Base-by-base conservation (phyloP, 176 grass and related monocot genomes). In the Musa acuminata region DNA sequence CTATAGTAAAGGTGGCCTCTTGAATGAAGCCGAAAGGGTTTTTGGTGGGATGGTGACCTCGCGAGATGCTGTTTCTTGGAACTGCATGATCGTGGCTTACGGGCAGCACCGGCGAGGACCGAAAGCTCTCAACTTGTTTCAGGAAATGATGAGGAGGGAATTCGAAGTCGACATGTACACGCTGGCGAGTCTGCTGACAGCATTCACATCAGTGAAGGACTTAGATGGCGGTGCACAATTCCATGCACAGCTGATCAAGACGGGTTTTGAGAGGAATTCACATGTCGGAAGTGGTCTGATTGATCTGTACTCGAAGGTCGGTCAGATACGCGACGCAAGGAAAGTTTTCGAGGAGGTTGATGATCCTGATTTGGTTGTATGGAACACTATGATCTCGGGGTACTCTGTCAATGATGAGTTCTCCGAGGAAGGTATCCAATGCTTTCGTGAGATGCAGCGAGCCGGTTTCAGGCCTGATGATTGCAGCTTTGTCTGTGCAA, bases 21-120 rank as follows among this genome's bases (percentile, higher is more conserved):
- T 86, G 71, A 16, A 54, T 17, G 64, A 64, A 29, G 75, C 84
- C 7, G 71, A 86, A 72, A 50, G 13, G 43, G 54, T 86, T 7
- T 86, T 86, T 8, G 1, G 58, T 13, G 70, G 53, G 16, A 86
- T 79, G 69, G 24, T 5, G 19, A 59, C 17, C 19, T 11, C 3
- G 0, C 54, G 75, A 19, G 81, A 79, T 62, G 75, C 72, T 29
- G 84, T 86, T 52, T 79, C 80, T 7, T 86, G 84, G 84, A 86
- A 86, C 52, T 86, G 84, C 64, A 86, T 86, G 75, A 86, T 86
- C 19, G 80, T 78, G 5, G 84, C 77, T 26, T 86, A 74, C 12
- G 84, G 84, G 26, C 84, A 82, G 12, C 75, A 82, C 26, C 62
- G 75, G 51, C 60, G 75, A 25, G 84, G 79, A 26, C 13, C 49